Evolutionary conservation across 2,329 filamentous ascomycete genomes (phyloP), one percentile per base, ranked within the genome.

Genomic region (Blastomyces emzantsi): DNA sequence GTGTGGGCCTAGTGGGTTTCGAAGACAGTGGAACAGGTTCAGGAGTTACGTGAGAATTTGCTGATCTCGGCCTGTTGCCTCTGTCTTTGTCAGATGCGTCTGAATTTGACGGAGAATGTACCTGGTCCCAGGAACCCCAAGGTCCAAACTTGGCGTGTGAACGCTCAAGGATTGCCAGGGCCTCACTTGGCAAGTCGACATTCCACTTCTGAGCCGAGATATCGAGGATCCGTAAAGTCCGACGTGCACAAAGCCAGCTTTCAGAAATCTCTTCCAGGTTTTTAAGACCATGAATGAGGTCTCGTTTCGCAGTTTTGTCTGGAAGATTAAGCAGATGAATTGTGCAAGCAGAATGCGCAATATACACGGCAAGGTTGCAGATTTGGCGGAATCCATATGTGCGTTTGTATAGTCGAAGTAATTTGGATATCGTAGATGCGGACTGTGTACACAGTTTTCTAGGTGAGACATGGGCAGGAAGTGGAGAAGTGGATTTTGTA

Each of bases 241-340:
- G 85, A 62, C 92, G 84, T 11, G 92, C 93, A 70, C 92, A 94
- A 0, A 92, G 84, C 94, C 94, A 99, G 70, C 92, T 89, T 74
- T 97, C 92, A 0, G 91, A 91, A 69, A 99, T 97, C 72, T 97
- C 93, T 74, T 97, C 93, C 1, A 97, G 83, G 67, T 96, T 90
- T 71, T 90, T 93, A 54, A 96, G 83, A 0, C 93, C 92, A 70
- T 97, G 92, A 4, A 90, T 88, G 52, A 99, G 90, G 74, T 97
- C 93, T 69, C 93, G 82, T 70, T 86, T 88, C 4, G 94, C 91
- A 39, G 90, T 94, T 77, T 94, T 96, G 69, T 97, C 92, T 0
- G 92, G 92, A 1, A 97, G 80, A 68, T 97, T 97, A 45, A 99
- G 85, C 25, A 99, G 79, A 71, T 97, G 94, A 49, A 97, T 95